These are phyloP conservation scores for Trichoderma sp. DNA, from an alignment of 2,329 filamentous ascomycete genomes.

Conservation along the genomic window DNA sequence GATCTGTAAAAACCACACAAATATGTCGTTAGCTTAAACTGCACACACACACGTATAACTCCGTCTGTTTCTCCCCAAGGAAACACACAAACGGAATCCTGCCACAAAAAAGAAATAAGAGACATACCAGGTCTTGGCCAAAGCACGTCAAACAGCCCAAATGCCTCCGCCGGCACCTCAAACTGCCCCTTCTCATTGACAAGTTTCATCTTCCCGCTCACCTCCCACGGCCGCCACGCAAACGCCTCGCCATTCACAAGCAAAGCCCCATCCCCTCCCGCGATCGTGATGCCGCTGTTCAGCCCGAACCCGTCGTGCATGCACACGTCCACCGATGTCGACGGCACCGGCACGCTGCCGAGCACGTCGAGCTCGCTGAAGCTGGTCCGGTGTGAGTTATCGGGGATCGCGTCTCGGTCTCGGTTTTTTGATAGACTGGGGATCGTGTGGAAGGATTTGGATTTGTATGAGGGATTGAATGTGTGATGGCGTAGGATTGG, in stretches of 20 bases:
- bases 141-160: constrained; percentile 72
- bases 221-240: constrained; percentile 78
- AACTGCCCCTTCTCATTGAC: constrained; percentile 78
- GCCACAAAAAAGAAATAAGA: not conserved
- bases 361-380: constrained; percentile 78
- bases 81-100: not conserved
- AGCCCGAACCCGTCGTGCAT: constrained; percentile 81
- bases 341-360: constrained; percentile 69
- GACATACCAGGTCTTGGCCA: constrained; percentile 83
- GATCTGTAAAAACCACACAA: constrained; percentile 51
- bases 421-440: constrained; percentile 19
- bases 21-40: not conserved
- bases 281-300: constrained; percentile 73
- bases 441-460: constrained; percentile 23
- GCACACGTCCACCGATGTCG: constrained; percentile 81
- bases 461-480: not conserved
- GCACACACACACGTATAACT: not conserved
- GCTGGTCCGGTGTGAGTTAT: constrained; percentile 51
- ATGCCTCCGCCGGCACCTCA: constrained; percentile 67
- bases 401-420: constrained; percentile 26
- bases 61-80: not conserved
- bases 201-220: constrained; percentile 47
- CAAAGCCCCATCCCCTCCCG: constrained; percentile 68
- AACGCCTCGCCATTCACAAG: constrained; percentile 87
- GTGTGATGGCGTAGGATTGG: not conserved